Base-by-base conservation (phyloP, 306 rosid species). In the Pueraria montana region DNA sequence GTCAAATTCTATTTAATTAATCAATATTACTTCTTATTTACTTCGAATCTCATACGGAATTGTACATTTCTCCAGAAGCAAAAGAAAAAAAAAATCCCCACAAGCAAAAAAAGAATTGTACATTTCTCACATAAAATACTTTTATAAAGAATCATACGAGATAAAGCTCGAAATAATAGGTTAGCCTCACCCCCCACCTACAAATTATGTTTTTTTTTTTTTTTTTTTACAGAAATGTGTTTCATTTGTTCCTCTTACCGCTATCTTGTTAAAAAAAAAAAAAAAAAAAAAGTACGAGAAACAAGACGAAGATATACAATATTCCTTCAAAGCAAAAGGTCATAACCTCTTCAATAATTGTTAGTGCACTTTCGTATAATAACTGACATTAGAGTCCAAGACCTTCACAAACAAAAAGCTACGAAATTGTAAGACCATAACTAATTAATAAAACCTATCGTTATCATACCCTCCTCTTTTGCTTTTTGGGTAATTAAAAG, bases 321-420 rank as follows among this genome's bases (percentile, higher is more conserved):
- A 42, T 4, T 66, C 14, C 53, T 20, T 17, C 4, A 36, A 53
- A 26, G 11, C 23, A 56, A 20, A 34, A 8, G 5, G 69, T 14
- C 9, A 14, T 56, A 14, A 17, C 26, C 16, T 8, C n/a, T 77
- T 76, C 12, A 45, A 77, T 76, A 21, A 45, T 56, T 62, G 48
- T 24, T 45, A 21, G n/a, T 10, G 72, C 81, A 45, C 34, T 48
- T 77, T 77, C 81, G 63, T 77, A n/a, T n/a, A 5, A 27, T 63
- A n/a, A 12, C 49, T 45, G 21, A 7, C 81, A 61, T 12, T 43
- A 62, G 61, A 76, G 72, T 62, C 81, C 72, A 45, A 62, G 0
- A 46, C 27, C 11, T 17, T 46, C 46, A 10, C 48, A 62, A 63
- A 17, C 24, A 56, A 63, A n/a, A 45, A 61, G 32, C 30, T 26